A percentile compares a stretch with the other conserved stretches of the same genome.
Conservation (phyloP, 441 rosid species). For the Gossypium trilobum region DNA sequence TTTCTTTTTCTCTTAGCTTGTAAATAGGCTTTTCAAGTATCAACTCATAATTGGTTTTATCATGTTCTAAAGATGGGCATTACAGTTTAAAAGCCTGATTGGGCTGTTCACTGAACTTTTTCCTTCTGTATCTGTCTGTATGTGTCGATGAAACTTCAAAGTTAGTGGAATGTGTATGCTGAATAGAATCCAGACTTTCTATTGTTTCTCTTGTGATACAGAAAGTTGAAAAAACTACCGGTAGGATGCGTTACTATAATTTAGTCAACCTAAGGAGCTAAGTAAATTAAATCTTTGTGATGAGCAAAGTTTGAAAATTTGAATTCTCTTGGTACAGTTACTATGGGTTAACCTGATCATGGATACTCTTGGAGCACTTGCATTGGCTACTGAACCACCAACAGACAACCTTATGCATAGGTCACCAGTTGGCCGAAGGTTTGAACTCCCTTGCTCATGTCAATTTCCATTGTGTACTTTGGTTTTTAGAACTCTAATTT, state of each 20-base stretch:
- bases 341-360: constrained; percentile 93
- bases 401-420: constrained; percentile 87
- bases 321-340: constrained; percentile 37
- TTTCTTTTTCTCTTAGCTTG: neutral
- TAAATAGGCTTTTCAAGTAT: neutral
- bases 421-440: constrained; percentile 91
- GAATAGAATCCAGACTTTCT: neutral
- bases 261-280: neutral
- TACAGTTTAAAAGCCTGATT: neutral
- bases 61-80: neutral
- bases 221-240: neutral
- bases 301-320: constrained; percentile 1
- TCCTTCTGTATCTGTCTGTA: neutral
- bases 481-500: neutral
- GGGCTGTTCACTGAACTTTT: neutral
- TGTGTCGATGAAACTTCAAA: neutral
- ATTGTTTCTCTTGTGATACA: neutral
- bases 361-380: constrained; percentile 98
- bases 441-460: constrained; percentile 10
- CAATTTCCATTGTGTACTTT: constrained; percentile 1
- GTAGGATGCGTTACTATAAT: neutral
- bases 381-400: constrained; percentile 94
- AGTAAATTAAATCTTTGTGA: neutral
- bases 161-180: neutral
- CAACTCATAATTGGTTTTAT: neutral